A percentile compares a stretch with the other conserved stretches of the same genome.
These are phyloP conservation scores for Suillus variegatus DNA, from an alignment of 768 basidiomycete genomes.

Conservation along the genomic window DNA sequence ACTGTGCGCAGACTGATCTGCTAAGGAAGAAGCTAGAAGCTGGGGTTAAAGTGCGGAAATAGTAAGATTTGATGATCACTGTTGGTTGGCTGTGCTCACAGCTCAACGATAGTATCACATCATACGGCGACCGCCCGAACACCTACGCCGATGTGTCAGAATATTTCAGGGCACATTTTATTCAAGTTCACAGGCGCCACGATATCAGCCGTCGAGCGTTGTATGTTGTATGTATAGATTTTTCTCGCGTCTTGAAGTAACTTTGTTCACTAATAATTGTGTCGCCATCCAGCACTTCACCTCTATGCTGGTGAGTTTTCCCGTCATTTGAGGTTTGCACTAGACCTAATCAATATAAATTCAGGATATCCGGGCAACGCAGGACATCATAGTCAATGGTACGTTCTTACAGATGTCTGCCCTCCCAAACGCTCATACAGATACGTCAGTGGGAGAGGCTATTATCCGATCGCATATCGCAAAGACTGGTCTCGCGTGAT, in stretches of 20 bases:
- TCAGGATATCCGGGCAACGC: conserved; percentile 68
- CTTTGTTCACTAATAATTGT: conserved; percentile 6
- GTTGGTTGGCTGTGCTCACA: conserved; percentile 5
- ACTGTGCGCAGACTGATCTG: conserved; percentile 59
- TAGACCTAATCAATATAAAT: conserved; percentile 3
- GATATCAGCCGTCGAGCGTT: conserved; percentile 60
- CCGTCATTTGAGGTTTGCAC: conserved; percentile 8
- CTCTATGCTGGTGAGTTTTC: conserved; percentile 58
- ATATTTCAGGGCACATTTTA: conserved; percentile 86
- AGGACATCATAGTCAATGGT: conserved; percentile 66
- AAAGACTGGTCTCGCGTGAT: conserved; percentile 45
- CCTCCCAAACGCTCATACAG: conserved; percentile 8
- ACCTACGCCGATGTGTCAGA: conserved; percentile 68
- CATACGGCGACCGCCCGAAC: conserved; percentile 73
- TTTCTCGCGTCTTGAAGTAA: neutral
- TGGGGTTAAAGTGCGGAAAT: conserved; percentile 71
- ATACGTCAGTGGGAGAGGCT: conserved; percentile 56
- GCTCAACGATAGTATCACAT: conserved; percentile 59
- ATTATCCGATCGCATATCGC: conserved; percentile 68
- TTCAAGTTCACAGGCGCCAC: conserved; percentile 70
- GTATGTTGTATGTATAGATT: conserved; percentile 54
- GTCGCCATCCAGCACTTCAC: conserved; percentile 56
- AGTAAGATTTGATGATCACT: conserved; percentile 48
- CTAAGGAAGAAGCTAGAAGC: conserved; percentile 69
- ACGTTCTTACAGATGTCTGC: conserved; percentile 19